Percentiles rank a stretch among this genome's conserved stretches.
phyloP scores from a whole-genome alignment of 2,329 filamentous ascomycete genomes.

The Cephalotrichum gorgonifer region DNA sequence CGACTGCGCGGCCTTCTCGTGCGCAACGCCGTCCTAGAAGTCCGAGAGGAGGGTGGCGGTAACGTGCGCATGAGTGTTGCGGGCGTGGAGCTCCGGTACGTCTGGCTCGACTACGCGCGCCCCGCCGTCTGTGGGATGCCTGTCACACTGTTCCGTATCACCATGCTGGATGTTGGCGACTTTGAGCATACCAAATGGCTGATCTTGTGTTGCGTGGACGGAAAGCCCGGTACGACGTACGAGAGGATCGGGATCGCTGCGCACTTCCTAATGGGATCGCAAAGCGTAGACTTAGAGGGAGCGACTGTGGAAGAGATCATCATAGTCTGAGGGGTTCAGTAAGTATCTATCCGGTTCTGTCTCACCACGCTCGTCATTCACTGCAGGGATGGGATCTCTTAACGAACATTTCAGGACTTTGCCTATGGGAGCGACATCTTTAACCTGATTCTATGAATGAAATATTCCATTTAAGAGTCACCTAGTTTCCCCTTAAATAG shows the following conservation, averaged over 20 bases:
- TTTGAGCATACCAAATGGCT: neutral
- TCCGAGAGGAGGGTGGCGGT: neutral
- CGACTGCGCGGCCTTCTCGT: neutral
- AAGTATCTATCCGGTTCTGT: neutral
- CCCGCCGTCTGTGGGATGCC: neutral
- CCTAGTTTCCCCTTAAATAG: neutral
- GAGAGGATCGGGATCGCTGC: neutral
- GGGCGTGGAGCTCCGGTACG: neutral
- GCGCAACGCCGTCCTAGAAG: neutral
- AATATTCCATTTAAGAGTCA: neutral
- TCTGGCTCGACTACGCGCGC: neutral
- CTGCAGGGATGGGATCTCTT: neutral
- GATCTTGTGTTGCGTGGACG: neutral
- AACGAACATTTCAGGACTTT: neutral
- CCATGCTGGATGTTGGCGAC: neutral
- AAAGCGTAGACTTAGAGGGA: neutral
- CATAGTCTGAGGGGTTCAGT: neutral
- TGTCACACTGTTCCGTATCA: neutral
- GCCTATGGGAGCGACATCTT: neutral
- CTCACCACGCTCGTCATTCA: neutral
- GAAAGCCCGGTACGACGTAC: neutral
- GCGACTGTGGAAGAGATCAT: neutral
- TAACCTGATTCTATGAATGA: neutral
- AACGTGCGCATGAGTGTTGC: neutral
- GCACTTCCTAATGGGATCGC: neutral